Conservation (phyloP, 2,329 filamentous ascomycete genomes). For the Reticulascus tulasneorum region DNA sequence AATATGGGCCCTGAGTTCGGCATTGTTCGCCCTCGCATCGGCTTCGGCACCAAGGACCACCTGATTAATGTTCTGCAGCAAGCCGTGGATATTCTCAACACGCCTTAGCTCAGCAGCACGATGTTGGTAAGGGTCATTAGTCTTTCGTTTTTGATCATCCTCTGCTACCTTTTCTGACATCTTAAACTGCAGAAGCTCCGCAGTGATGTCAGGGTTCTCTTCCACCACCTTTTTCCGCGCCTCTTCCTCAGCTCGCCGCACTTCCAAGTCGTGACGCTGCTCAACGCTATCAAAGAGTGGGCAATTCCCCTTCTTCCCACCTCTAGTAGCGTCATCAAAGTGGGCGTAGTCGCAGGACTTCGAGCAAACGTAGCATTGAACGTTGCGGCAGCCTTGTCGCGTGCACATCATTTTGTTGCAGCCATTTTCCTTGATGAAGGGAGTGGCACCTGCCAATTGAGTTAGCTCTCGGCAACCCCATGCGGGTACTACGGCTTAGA, state of each 20-base stretch:
- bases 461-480: no score
- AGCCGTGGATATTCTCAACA: no score
- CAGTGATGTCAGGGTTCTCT: conserved; percentile 58
- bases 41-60: no score
- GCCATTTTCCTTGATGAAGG: conserved; percentile 73
- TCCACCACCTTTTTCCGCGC: conserved; percentile 51
- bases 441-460: conserved; percentile 59
- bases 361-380: conserved; percentile 70
- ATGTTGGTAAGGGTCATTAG: no score
- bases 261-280: conserved; percentile 58
- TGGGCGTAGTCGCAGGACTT: conserved; percentile 64
- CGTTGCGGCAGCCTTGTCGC: conserved; percentile 43
- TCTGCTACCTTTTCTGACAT: conserved; percentile 50
- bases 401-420: conserved; percentile 83
- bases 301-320: conserved; percentile 53
- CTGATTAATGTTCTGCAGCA: no score
- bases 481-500: no score
- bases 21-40: no score
- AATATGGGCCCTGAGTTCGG: no score
- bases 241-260: conserved; percentile 55
- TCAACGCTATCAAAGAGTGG: conserved; percentile 63
- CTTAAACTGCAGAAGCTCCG: conserved; percentile 54
- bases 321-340: conserved; percentile 53
- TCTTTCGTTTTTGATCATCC: conserved; percentile 31
- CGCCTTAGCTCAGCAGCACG: no score